These are phyloP conservation scores for Oidiodendron maius DNA, from an alignment of 495 filamentous ascomycete species.

Conservation along the genomic window DNA sequence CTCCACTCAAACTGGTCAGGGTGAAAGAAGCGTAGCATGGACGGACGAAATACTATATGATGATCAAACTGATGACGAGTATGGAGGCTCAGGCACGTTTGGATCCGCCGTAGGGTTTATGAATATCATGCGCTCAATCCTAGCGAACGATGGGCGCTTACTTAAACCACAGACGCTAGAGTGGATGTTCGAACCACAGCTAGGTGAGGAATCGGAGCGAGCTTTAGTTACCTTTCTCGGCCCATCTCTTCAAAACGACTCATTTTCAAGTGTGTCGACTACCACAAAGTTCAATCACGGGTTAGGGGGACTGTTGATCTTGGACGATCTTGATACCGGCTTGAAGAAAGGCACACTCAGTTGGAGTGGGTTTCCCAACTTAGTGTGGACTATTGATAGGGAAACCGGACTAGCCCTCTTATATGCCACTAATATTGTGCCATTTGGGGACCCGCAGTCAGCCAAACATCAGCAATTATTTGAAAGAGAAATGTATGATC, in stretches of 20 bases:
- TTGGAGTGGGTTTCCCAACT: constrained; percentile 17
- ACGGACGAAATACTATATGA: constrained; percentile 26
- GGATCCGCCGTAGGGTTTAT: constrained; percentile 30
- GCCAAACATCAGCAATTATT: constrained; percentile 1
- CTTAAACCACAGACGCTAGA: constrained; percentile 36
- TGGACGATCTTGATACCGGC: constrained; percentile 20
- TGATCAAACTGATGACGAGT: background rate
- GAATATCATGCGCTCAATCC: constrained; percentile 37
- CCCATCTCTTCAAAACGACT: too few relatives aligned
- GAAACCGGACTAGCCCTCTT: constrained; percentile 3
- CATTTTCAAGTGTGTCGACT: background rate
- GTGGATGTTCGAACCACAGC: constrained; percentile 38
- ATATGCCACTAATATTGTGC: constrained; percentile 11
- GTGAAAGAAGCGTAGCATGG: constrained; percentile 18
- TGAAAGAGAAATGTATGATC: constrained; percentile 12
- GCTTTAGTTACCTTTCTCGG: too few relatives aligned
- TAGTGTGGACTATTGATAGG: constrained; percentile 16
- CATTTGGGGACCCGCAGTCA: constrained; percentile 12
- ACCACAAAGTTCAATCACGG: constrained; percentile 23
- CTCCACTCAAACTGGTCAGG: constrained; percentile 16
- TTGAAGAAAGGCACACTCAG: constrained; percentile 20
- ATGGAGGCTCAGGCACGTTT: constrained; percentile 42
- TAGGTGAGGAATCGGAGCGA: constrained; percentile 10
- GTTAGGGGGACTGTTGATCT: constrained; percentile 26
- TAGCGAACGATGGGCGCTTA: constrained; percentile 37